A percentile compares a stretch with the other conserved stretches of the same genome.
Evolutionary conservation across 2,329 filamentous ascomycete species (phyloP).

Genomic region (Talaromyces islandicus): DNA sequence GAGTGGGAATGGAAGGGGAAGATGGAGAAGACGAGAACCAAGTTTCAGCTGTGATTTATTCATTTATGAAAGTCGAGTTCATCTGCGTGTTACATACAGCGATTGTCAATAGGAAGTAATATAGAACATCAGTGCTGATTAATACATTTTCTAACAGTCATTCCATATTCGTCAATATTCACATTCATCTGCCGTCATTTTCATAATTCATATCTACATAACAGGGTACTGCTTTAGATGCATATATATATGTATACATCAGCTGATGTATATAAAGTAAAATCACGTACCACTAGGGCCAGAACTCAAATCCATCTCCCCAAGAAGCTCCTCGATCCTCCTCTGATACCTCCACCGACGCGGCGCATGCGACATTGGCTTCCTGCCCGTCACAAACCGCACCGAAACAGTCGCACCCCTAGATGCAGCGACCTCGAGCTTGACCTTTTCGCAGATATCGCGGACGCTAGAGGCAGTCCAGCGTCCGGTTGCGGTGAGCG

Average conservation of each 20-base stretch:
- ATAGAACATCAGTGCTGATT: neutral
- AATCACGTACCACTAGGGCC: no score
- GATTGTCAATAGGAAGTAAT: neutral
- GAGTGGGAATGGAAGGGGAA: constrained; percentile 96
- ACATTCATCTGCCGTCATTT: neutral
- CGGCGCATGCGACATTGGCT: constrained; percentile 16
- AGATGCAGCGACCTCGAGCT: constrained; percentile 27
- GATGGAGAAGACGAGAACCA: constrained; percentile 90
- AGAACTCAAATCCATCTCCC: neutral
- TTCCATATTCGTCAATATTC: no score
- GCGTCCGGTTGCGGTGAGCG: constrained; percentile 26
- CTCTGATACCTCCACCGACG: neutral
- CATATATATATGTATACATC: no score
- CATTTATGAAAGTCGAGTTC: neutral
- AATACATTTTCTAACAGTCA: neutral
- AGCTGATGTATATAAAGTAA: no score
- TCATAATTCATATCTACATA: neutral
- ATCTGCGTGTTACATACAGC: neutral
- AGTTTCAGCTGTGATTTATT: constrained; percentile 74
- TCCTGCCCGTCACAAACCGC: constrained; percentile 24
- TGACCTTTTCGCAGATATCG: constrained; percentile 34
- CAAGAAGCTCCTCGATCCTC: neutral
- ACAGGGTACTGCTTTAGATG: no score
- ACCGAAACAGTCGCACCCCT: constrained; percentile 20
- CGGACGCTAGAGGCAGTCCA: constrained; percentile 30